These are phyloP conservation scores for Talaromyces pinophilus DNA, from an alignment of 2,329 filamentous ascomycete species.

Conservation along the genomic window DNA sequence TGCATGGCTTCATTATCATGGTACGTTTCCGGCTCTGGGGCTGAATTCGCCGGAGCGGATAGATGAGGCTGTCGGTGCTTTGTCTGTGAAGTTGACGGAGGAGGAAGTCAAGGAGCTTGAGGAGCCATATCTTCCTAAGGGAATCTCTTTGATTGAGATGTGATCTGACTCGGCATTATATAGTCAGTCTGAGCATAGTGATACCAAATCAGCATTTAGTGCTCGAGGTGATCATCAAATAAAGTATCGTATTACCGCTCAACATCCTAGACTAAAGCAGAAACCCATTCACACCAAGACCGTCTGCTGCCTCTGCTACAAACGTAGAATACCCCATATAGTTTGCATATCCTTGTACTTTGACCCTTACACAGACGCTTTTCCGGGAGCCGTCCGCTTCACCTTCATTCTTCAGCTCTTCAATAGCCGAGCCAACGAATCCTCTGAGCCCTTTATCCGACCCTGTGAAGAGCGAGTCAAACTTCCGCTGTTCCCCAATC, in stretches of 20 bases:
- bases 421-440: constrained; percentile 3
- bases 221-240: background rate
- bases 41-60: constrained; percentile 61
- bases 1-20: constrained; percentile 31
- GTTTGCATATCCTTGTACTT: constrained; percentile 9
- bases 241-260: background rate
- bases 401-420: background rate
- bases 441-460: background rate
- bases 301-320: background rate
- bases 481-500: background rate
- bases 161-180: background rate
- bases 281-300: constrained; percentile 7
- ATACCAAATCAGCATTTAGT: background rate
- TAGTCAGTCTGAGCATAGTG: background rate
- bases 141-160: background rate
- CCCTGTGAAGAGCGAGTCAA: constrained; percentile 1
- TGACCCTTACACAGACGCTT: background rate
- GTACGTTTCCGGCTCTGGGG: constrained; percentile 30
- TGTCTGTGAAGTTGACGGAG: constrained; percentile 52
- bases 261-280: background rate
- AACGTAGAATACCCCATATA: constrained; percentile 12
- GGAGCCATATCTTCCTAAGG: constrained; percentile 53
- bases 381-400: background rate
- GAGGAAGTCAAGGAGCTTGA: constrained; percentile 65
- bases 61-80: constrained; percentile 59